These are phyloP conservation scores for Mortierella sp. DNA, from an alignment of 371 early-diverging fungal genomes.

Conservation along the genomic window DNA sequence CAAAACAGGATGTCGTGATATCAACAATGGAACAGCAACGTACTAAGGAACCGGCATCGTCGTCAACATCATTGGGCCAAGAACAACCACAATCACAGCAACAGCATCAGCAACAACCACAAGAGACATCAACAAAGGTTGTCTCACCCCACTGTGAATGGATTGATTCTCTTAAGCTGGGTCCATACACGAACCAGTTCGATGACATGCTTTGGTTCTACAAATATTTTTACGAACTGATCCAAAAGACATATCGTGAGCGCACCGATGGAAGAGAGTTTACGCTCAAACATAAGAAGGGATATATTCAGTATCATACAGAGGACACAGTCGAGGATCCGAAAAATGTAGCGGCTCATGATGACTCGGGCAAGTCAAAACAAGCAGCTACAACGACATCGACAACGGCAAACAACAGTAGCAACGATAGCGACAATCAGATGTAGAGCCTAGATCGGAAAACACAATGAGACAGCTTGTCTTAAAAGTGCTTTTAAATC, in stretches of 20 bases:
- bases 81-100: background rate
- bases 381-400: too few species aligned
- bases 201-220: conserved; percentile 92
- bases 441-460: too few species aligned
- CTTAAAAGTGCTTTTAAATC: too few species aligned
- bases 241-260: conserved; percentile 79
- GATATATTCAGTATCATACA: conserved; percentile 33
- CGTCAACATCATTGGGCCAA: background rate
- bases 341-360: too few species aligned
- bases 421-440: too few species aligned
- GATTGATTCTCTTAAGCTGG: conserved; percentile 29
- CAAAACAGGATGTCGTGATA: background rate
- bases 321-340: too few species aligned
- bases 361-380: too few species aligned
- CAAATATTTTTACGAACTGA: conserved; percentile 85
- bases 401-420: too few species aligned
- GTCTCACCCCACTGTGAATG: conserved; percentile 45
- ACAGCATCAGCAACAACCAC: conserved; percentile 14
- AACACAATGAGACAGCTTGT: too few species aligned
- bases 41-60: background rate
- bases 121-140: background rate
- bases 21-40: background rate
- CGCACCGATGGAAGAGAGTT: conserved; percentile 52
- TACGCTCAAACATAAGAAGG: conserved; percentile 53
- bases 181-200: conserved; percentile 75